These are phyloP conservation scores for Umbelopsis ramanniana DNA, from an alignment of 192 early-diverging fungal species.

Conservation along the genomic window DNA sequence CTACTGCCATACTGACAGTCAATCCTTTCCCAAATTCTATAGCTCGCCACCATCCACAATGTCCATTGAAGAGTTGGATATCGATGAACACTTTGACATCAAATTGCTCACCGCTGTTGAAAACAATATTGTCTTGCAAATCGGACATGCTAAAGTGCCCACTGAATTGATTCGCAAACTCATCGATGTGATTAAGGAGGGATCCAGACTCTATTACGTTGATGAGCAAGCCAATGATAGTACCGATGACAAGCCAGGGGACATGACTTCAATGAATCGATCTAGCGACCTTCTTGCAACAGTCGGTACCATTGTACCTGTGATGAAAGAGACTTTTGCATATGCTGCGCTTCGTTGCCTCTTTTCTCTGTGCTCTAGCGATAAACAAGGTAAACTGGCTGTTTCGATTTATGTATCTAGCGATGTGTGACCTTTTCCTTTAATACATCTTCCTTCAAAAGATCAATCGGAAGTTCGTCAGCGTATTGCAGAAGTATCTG, in stretches of 20 bases:
- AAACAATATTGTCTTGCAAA: slow-evolving; percentile 66
- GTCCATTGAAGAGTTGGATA: slow-evolving; percentile 63
- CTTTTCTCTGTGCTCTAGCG: slow-evolving; percentile 67
- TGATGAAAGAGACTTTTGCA: slow-evolving; percentile 69
- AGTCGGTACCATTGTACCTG: slow-evolving; percentile 62
- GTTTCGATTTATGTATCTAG: neutral
- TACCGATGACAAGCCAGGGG: slow-evolving; percentile 16
- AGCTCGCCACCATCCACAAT: slow-evolving; percentile 54
- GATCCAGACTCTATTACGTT: slow-evolving; percentile 48
- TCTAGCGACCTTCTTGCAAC: slow-evolving; percentile 46
- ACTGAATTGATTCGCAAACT: slow-evolving; percentile 57
- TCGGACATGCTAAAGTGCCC: slow-evolving; percentile 68
- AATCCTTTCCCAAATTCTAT: neutral
- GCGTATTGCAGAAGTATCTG: slow-evolving; percentile 64
- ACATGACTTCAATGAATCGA: slow-evolving; percentile 16
- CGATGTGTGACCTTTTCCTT: slow-evolving; percentile 3
- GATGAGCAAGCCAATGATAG: slow-evolving; percentile 24
- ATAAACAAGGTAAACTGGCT: slow-evolving; percentile 38
- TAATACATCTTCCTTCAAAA: neutral
- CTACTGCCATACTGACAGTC: neutral
- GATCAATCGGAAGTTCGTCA: slow-evolving; percentile 51
- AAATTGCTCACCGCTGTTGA: slow-evolving; percentile 67
- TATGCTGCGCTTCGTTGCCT: slow-evolving; percentile 64
- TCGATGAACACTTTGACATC: slow-evolving; percentile 78
- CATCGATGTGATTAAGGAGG: slow-evolving; percentile 61